Percentiles rank a stretch among this genome's conserved stretches.
Conservation (phyloP, 257 asterid genomes). For the Solanum stenotomum region DNA sequence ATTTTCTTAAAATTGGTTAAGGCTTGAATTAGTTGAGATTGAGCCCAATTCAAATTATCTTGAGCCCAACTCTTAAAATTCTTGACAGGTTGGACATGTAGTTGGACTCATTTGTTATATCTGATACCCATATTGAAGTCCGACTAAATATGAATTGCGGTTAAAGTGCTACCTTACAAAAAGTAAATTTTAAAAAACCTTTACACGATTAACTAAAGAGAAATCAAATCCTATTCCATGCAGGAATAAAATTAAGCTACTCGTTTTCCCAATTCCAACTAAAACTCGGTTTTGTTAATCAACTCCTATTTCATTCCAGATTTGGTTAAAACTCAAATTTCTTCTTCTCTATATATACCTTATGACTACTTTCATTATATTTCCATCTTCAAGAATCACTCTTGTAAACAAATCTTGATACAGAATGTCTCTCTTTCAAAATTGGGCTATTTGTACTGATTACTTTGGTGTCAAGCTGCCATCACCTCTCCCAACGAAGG, state of each 20-base stretch:
- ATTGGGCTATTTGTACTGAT: neutral
- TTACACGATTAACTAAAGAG: neutral
- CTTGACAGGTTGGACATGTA: rapidly evolving
- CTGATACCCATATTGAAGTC: neutral
- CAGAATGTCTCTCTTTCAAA: neutral
- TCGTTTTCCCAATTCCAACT: neutral
- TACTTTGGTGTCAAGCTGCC: neutral
- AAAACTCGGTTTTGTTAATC: neutral
- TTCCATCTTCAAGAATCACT: neutral
- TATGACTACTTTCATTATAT: neutral
- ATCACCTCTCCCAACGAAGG: neutral
- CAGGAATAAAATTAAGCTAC: neutral
- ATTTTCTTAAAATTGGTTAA: too few relatives aligned
- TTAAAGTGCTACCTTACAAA: neutral
- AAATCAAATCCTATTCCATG: neutral
- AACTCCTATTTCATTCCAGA: neutral
- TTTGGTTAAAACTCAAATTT: neutral
- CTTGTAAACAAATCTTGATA: neutral
- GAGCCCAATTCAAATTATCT: neutral
- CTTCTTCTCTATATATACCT: neutral
- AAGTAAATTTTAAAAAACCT: neutral
- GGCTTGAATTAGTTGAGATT: too few relatives aligned
- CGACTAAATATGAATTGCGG: too few relatives aligned
- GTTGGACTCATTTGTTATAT: neutral
- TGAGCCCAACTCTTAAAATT: neutral